phyloP scores from a whole-genome alignment of 176 grass and related monocot species.

The Rhynchospora breviuscula region DNA sequence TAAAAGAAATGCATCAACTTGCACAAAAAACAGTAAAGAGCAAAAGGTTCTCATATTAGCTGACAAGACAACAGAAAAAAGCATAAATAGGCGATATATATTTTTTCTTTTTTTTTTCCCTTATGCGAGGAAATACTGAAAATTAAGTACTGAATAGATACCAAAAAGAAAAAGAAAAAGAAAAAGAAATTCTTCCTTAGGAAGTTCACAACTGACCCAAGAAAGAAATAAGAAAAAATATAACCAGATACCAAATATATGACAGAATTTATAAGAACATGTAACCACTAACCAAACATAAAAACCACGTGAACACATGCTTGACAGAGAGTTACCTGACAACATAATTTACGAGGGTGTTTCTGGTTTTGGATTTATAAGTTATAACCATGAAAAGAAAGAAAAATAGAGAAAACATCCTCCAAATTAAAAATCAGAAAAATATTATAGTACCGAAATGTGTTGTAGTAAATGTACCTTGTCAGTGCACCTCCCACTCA shows the following conservation, averaged over 20 bases:
- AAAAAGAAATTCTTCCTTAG: background rate
- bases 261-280: background rate
- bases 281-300: background rate
- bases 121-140: background rate
- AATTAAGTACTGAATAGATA: background rate
- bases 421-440: constrained; percentile 18
- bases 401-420: background rate
- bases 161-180: background rate
- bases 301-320: constrained; percentile 16
- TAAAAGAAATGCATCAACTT: background rate
- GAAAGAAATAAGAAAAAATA: background rate
- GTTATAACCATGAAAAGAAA: background rate
- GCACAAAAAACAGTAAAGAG: background rate
- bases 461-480: constrained; percentile 39
- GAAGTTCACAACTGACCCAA: background rate
- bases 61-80: background rate
- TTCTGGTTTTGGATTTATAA: background rate
- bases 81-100: background rate
- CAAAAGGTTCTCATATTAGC: background rate
- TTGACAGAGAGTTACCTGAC: background rate
- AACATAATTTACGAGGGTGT: background rate
- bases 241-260: background rate
- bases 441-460: background rate
- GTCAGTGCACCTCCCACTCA: constrained; percentile 74
- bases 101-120: background rate